Evolutionary conservation across 805 yeast species (phyloP).

Genomic region (Yarrowia keelungensis): DNA sequence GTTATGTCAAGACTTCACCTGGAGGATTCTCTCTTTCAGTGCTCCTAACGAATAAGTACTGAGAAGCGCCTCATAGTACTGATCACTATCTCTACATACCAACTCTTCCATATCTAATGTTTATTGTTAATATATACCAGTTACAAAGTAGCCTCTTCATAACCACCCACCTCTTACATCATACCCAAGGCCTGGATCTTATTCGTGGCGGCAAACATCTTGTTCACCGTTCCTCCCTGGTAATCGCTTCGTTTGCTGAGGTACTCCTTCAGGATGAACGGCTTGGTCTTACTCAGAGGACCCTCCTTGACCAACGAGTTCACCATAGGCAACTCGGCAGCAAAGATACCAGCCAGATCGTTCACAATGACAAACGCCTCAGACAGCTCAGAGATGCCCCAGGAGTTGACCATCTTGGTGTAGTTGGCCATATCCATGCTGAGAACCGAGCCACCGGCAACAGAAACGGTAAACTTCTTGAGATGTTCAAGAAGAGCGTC

Average conservation of each 20-base stretch:
- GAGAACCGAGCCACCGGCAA: conserved; percentile 81
- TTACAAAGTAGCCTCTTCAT: not conserved
- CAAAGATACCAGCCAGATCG: conserved; percentile 82
- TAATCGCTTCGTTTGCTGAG: conserved; percentile 75
- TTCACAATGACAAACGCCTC: conserved; percentile 73
- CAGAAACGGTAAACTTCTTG: conserved; percentile 74
- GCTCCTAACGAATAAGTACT: too few species aligned
- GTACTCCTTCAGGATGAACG: conserved; percentile 63
- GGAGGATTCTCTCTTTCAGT: too few species aligned
- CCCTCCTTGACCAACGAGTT: conserved; percentile 84
- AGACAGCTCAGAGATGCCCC: conserved; percentile 67
- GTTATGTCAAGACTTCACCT: too few species aligned
- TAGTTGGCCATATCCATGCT: conserved; percentile 81
- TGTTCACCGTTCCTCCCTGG: conserved; percentile 34
- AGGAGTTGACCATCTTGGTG: conserved; percentile 69
- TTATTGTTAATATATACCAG: conserved; percentile 2
- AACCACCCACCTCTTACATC: not conserved
- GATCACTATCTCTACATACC: too few species aligned
- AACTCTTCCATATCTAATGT: too few species aligned
- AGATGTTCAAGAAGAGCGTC: conserved; percentile 71
- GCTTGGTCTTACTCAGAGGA: conserved; percentile 60
- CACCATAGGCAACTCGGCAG: conserved; percentile 81
- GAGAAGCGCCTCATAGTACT: too few species aligned
- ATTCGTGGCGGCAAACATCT: conserved; percentile 35
- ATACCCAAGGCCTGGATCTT: conserved; percentile 33